Evolutionary conservation across 1,284 basidiomycete genomes (phyloP).

Genomic region (Xerocomus amazonicus): DNA sequence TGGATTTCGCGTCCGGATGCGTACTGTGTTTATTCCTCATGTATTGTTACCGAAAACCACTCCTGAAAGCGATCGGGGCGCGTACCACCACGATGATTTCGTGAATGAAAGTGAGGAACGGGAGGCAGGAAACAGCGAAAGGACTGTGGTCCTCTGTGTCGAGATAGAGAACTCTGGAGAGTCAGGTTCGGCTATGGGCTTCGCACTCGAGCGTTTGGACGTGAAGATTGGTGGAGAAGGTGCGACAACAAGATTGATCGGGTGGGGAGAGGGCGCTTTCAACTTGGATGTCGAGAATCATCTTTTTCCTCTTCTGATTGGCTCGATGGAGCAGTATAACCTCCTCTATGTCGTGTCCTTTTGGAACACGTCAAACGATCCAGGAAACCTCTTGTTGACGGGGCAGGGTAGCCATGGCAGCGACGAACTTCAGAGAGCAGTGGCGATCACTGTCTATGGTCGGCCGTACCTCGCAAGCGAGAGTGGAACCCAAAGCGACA

Average conservation of each 20-base stretch:
- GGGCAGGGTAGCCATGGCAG: slow-evolving; percentile 15
- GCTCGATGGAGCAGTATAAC: slow-evolving; percentile 76
- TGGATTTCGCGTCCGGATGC: slow-evolving; percentile 84
- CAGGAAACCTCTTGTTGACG: slow-evolving; percentile 43
- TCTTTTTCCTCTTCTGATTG: slow-evolving; percentile 71
- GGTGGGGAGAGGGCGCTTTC: slow-evolving; percentile 56
- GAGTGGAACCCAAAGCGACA: slow-evolving; percentile 10
- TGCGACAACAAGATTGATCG: slow-evolving; percentile 64
- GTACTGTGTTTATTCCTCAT: slow-evolving; percentile 83
- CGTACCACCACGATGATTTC: slow-evolving; percentile 34
- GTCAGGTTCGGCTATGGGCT: slow-evolving; percentile 53
- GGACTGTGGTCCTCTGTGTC: slow-evolving; percentile 80
- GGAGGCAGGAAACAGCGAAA: slow-evolving; percentile 73
- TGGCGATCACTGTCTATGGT: slow-evolving; percentile 75
- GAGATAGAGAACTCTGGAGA: slow-evolving; percentile 78
- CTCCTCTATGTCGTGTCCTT: slow-evolving; percentile 82
- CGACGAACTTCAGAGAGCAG: slow-evolving; percentile 64
- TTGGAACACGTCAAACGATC: slow-evolving; percentile 60
- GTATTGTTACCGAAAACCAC: slow-evolving; percentile 49
- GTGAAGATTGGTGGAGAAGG: slow-evolving; percentile 75
- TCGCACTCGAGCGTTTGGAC: slow-evolving; percentile 68
- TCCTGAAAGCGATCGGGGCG: slow-evolving; percentile 19
- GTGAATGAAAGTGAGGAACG: slow-evolving; percentile 51
- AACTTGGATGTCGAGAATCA: slow-evolving; percentile 34
- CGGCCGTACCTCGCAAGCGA: slow-evolving; percentile 48